These are phyloP conservation scores for Acacia concinna DNA, from an alignment of 331 rosid genomes.

Conservation along the genomic window DNA sequence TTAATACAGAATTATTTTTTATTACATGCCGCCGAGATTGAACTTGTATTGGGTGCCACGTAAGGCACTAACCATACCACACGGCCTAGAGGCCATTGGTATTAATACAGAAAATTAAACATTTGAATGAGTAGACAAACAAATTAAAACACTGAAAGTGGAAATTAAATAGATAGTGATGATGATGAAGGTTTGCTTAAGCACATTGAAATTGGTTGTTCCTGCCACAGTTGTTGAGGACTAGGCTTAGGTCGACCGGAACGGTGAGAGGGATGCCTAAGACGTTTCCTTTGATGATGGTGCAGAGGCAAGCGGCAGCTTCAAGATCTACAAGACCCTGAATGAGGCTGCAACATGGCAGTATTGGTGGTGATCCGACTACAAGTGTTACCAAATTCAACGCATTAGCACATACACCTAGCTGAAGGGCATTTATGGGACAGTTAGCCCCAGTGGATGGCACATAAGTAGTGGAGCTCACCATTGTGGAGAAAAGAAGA, in stretches of 20 bases:
- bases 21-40: too few relatives aligned
- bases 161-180: not conserved
- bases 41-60: too few relatives aligned
- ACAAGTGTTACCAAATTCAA: not conserved
- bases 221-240: constrained; percentile 16
- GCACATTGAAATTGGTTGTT: not conserved
- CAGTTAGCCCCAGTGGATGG: not conserved
- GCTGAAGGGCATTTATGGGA: not conserved
- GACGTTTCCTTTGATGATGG: not conserved
- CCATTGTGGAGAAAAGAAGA: not conserved
- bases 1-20: too few relatives aligned
- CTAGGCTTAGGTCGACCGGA: not conserved
- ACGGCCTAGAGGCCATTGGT: too few relatives aligned
- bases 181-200: not conserved
- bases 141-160: not conserved
- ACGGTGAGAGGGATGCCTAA: not conserved
- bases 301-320: constrained; percentile 13
- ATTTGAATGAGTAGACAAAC: not conserved
- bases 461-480: not conserved
- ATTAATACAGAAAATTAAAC: not conserved
- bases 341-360: constrained; percentile 4
- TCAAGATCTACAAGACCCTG: not conserved
- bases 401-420: not conserved
- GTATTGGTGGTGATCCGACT: not conserved
- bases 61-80: too few relatives aligned